Conservation (phyloP, 2,329 filamentous ascomycete genomes). For the Aureobasidium vineae region DNA sequence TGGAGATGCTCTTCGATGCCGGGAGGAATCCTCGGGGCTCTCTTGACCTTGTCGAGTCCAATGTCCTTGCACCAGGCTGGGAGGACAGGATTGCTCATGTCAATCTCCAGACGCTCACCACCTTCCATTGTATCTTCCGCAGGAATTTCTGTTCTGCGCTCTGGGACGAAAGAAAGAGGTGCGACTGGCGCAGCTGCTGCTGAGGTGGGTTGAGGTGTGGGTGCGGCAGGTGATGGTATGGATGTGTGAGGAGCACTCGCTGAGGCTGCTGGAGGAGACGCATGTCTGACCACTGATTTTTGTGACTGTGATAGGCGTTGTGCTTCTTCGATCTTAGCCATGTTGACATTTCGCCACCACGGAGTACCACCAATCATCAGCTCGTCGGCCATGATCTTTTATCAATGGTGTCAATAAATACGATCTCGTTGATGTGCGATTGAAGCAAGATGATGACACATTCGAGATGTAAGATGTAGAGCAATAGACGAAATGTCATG, state of each 20-base stretch:
- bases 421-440: not conserved
- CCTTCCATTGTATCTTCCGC: not conserved
- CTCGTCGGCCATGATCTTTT: constrained; percentile 39
- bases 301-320: not conserved
- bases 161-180: not conserved
- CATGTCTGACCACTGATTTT: not conserved
- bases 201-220: not conserved
- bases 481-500: no score
- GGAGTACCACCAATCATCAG: not conserved
- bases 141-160: not conserved
- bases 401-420: not conserved
- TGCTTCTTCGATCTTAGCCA: not conserved
- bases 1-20: not conserved
- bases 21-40: not conserved
- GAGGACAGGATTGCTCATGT: not conserved
- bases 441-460: not conserved
- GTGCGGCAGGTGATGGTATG: not conserved
- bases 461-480: not conserved
- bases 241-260: not conserved
- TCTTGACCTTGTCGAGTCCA: not conserved
- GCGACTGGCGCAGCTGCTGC: not conserved
- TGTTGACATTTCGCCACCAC: constrained; percentile 17
- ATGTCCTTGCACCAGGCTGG: constrained; percentile 8
- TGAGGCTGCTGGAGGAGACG: not conserved
- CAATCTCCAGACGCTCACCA: not conserved